Conservation (phyloP, 441 rosid species). For the Erodium texanum region DNA sequence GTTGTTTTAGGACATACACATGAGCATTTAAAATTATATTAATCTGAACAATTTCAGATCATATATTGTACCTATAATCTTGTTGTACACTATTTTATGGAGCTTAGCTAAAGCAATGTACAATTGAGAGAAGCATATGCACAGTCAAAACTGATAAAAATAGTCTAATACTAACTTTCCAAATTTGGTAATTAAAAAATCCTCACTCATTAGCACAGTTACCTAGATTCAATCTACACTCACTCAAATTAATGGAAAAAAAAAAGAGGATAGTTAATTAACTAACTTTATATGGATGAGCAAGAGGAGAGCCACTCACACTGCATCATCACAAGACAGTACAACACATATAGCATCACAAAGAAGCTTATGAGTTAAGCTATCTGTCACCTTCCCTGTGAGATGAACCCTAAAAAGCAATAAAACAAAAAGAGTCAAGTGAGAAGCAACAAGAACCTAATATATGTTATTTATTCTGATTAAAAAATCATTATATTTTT, state of each 20-base stretch:
- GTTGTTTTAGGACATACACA: too few relatives aligned
- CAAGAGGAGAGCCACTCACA: constrained; percentile 21
- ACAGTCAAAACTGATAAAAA: too few relatives aligned
- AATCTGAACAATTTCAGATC: too few relatives aligned
- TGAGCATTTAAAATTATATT: too few relatives aligned
- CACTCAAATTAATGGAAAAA: constrained; percentile 2
- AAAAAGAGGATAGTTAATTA: constrained; percentile 2
- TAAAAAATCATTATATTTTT: background rate
- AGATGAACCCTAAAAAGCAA: constrained; percentile 45
- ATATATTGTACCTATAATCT: too few relatives aligned
- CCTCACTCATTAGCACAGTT: too few relatives aligned
- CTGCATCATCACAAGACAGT: too few relatives aligned
- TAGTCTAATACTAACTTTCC: too few relatives aligned
- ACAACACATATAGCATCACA: constrained; percentile 15
- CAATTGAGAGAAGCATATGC: too few relatives aligned
- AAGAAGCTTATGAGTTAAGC: constrained; percentile 55
- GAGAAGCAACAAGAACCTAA: constrained; percentile 13
- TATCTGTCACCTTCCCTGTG: constrained; percentile 23
- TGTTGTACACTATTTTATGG: too few relatives aligned
- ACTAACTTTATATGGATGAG: background rate
- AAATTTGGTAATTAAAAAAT: too few relatives aligned
- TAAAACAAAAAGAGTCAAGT: constrained; percentile 30
- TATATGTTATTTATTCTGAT: background rate
- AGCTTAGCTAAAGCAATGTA: too few relatives aligned
- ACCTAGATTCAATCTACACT: background rate